Evolutionary conservation across 2,329 filamentous ascomycete genomes (phyloP).

Genomic region (Rhynchosporium graminicola): DNA sequence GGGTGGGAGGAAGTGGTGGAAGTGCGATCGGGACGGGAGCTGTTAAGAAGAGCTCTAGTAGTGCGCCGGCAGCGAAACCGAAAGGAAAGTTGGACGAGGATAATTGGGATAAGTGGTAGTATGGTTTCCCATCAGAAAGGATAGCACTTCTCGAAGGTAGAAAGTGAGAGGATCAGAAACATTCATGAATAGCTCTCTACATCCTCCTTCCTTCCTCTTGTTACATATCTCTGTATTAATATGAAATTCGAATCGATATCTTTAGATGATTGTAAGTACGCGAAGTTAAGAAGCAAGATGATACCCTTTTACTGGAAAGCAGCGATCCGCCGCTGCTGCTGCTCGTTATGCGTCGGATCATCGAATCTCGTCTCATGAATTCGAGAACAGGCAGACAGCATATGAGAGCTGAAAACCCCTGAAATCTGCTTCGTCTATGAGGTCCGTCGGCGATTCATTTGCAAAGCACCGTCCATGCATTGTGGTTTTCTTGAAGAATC

Average conservation of each 20-base stretch:
- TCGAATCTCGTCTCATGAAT: too few species aligned
- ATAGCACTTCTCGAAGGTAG: neutral
- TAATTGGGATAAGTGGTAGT: slow-evolving; percentile 57
- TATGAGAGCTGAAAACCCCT: too few species aligned
- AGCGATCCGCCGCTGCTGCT: too few species aligned
- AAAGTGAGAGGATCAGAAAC: neutral
- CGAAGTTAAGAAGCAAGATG: neutral
- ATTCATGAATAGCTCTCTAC: neutral
- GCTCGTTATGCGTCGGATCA: too few species aligned
- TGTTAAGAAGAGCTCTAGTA: slow-evolving; percentile 37
- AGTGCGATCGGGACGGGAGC: slow-evolving; percentile 38
- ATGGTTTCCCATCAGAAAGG: neutral
- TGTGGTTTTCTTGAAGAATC: too few species aligned
- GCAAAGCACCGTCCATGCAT: too few species aligned
- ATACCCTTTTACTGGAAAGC: neutral
- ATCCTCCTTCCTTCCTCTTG: neutral
- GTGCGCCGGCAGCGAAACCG: slow-evolving; percentile 27
- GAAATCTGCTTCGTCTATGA: too few species aligned
- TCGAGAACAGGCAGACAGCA: too few species aligned
- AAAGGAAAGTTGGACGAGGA: slow-evolving; percentile 51
- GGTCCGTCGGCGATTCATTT: too few species aligned
- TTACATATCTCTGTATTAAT: neutral
- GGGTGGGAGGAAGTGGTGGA: slow-evolving; percentile 7
- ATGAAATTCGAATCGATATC: neutral
- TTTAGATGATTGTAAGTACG: neutral